These are phyloP conservation scores for Hirsutella thompsonii DNA, from an alignment of 2,329 filamentous ascomycete genomes.

Conservation along the genomic window DNA sequence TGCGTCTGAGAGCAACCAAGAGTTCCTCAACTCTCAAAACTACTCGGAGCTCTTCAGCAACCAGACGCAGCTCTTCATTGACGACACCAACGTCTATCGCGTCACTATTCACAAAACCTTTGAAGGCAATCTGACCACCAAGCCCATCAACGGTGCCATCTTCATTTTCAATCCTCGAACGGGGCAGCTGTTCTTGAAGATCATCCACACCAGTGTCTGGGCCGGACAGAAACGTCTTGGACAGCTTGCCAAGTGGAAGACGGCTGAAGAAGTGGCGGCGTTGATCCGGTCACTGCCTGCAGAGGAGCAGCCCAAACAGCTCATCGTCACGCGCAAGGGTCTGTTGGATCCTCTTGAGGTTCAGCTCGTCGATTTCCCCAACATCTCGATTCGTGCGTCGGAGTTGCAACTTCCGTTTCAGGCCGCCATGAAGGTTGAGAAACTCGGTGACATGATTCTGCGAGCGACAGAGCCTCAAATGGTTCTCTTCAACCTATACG, in stretches of 20 bases:
- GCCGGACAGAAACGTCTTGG: constrained; percentile 98
- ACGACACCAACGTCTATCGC: constrained; percentile 98
- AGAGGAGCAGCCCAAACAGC: constrained; percentile 96
- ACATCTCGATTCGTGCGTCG: constrained; percentile 95
- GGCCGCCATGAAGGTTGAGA: constrained; percentile 99
- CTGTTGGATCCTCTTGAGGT: constrained; percentile 93
- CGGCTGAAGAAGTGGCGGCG: constrained; percentile 96
- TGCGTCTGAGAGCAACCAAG: constrained; percentile 96
- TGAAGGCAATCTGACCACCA: constrained; percentile 96
- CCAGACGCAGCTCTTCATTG: constrained; percentile 96
- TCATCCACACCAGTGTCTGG: constrained; percentile 99
- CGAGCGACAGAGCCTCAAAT: constrained; percentile 98
- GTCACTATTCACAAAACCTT: constrained; percentile 99
- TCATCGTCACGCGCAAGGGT: constrained; percentile 96
- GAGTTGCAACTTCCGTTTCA: constrained; percentile 97
- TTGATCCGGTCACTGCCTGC: constrained; percentile 90
- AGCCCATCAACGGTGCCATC: constrained; percentile 98
- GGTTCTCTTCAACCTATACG: constrained; percentile 97
- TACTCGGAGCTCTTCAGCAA: constrained; percentile 99
- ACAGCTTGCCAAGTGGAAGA: constrained; percentile 98
- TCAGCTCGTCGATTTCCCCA: constrained; percentile 94
- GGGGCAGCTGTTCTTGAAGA: constrained; percentile 95
- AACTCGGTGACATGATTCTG: constrained; percentile 97
- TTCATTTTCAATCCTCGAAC: constrained; percentile 99
- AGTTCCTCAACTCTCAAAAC: constrained; percentile 98